These are phyloP conservation scores for Colletotrichum phormii DNA, from an alignment of 2,329 filamentous ascomycete species.

Conservation along the genomic window DNA sequence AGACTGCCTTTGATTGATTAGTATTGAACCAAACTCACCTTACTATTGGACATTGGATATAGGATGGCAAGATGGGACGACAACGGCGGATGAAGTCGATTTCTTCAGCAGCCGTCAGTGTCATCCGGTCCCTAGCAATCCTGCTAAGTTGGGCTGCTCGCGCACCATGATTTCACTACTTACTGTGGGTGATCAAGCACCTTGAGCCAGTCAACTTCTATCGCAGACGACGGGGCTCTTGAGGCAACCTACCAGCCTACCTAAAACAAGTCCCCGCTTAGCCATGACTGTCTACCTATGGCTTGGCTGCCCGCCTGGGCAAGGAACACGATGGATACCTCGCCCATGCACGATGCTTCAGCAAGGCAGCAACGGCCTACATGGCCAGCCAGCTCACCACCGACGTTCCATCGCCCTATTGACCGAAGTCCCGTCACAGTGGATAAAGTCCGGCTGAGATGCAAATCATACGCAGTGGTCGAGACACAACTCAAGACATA, in stretches of 20 bases:
- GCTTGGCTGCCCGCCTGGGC: not conserved
- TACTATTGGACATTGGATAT: not conserved
- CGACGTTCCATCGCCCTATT: not conserved
- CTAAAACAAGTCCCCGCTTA: not conserved
- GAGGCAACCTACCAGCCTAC: not conserved
- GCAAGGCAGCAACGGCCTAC: not conserved
- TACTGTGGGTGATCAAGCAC: not conserved
- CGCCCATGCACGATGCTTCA: not conserved
- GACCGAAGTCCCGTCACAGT: not conserved
- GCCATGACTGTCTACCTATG: not conserved
- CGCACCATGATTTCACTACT: not conserved
- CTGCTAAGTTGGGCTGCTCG: not conserved
- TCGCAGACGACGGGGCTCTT: not conserved
- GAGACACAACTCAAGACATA: not conserved
- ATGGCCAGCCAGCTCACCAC: not conserved
- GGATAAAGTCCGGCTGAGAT: not conserved
- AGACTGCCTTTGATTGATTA: not conserved
- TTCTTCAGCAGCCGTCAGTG: constrained; percentile 21
- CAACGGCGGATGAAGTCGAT: not conserved
- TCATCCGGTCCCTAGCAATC: not conserved
- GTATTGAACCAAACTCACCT: not conserved
- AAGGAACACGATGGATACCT: not conserved
- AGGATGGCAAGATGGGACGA: not conserved
- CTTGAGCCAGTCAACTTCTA: not conserved
- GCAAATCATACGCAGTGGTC: not conserved